These are phyloP conservation scores for Macrophomina pseudophaseolina DNA, from an alignment of 2,329 filamentous ascomycete species.

Conservation along the genomic window DNA sequence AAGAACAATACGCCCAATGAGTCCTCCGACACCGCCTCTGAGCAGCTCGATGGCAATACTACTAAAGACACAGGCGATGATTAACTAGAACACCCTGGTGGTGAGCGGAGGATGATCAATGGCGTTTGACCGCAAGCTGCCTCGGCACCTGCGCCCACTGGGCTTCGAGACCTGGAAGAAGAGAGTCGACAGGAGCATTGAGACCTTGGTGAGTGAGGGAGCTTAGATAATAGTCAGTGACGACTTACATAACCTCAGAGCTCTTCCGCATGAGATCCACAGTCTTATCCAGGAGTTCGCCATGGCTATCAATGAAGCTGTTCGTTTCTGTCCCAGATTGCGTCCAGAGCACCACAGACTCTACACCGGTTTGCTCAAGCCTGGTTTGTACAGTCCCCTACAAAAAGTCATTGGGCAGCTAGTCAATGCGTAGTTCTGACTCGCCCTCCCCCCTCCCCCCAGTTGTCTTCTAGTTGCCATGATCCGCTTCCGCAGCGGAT, in stretches of 20 bases:
- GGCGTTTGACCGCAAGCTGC: neutral
- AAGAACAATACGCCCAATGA: too few species aligned
- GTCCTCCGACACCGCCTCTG: neutral
- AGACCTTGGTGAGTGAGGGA: neutral
- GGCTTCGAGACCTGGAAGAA: slow-evolving; percentile 5
- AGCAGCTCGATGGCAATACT: neutral
- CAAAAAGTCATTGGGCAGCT: too few species aligned
- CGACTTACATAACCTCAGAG: neutral
- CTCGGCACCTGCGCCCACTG: neutral
- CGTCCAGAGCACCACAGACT: too few species aligned
- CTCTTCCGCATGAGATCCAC: neutral
- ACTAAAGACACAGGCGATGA: neutral
- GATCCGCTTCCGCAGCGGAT: too few species aligned
- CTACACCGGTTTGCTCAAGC: too few species aligned
- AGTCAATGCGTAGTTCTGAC: too few species aligned
- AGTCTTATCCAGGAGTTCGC: neutral
- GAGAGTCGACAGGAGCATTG: neutral
- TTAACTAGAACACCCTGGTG: neutral
- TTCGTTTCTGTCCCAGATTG: neutral
- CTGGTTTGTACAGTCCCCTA: too few species aligned
- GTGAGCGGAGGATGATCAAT: neutral
- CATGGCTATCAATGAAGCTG: neutral
- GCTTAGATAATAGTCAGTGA: too few species aligned
- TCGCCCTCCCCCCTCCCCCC: too few species aligned
- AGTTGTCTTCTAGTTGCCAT: too few species aligned